Conservation (phyloP, 305 asterid species). For the Lippia alba region DNA sequence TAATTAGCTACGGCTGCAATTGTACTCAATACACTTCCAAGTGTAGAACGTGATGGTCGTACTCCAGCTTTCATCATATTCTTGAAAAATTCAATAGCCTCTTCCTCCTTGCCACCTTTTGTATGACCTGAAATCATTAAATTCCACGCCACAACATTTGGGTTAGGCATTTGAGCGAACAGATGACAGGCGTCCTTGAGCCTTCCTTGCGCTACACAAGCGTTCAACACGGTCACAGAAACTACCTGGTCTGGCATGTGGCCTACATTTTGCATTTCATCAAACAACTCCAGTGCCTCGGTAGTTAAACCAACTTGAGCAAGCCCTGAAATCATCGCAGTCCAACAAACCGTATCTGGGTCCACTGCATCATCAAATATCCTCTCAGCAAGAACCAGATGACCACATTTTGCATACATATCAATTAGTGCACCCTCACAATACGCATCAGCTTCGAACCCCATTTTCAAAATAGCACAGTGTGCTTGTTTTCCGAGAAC, state of each 20-base stretch:
- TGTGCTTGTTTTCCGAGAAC: slow-evolving; percentile 72
- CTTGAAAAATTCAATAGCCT: slow-evolving; percentile 58
- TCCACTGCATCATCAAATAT: slow-evolving; percentile 58
- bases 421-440: slow-evolving; percentile 78
- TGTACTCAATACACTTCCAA: slow-evolving; percentile 85
- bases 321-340: slow-evolving; percentile 78
- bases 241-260: slow-evolving; percentile 69
- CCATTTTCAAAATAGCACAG: slow-evolving; percentile 53
- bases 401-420: slow-evolving; percentile 83
- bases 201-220: slow-evolving; percentile 64
- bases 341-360: slow-evolving; percentile 78
- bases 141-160: slow-evolving; percentile 82
- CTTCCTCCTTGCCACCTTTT: slow-evolving; percentile 63
- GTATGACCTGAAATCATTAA: slow-evolving; percentile 85
- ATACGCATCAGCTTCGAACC: slow-evolving; percentile 59
- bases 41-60: slow-evolving; percentile 76
- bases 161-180: slow-evolving; percentile 61
- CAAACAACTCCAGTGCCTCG: slow-evolving; percentile 62
- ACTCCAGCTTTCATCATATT: slow-evolving; percentile 59
- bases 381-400: slow-evolving; percentile 58
- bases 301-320: slow-evolving; percentile 61
- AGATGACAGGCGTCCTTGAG: slow-evolving; percentile 63
- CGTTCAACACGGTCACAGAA: slow-evolving; percentile 65
- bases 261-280: slow-evolving; percentile 63
- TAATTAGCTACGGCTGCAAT: slow-evolving; percentile 56